Percentiles rank a stretch among this genome's conserved stretches.
These are phyloP conservation scores for Casuarina cunninghamiana DNA, from an alignment of 306 rosid genomes.

Conservation along the genomic window DNA sequence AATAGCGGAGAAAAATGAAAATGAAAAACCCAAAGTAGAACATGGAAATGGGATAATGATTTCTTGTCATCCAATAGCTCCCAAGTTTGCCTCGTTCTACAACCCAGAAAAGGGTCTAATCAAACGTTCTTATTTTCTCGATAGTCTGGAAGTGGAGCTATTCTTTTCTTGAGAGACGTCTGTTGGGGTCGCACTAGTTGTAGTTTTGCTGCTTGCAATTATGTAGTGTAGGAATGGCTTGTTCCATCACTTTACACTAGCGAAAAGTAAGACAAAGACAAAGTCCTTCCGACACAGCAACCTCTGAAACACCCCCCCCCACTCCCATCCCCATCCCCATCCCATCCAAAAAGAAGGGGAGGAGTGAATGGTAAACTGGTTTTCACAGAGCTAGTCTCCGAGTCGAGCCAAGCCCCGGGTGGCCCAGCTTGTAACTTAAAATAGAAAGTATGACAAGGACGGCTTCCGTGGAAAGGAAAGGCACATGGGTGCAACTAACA, in stretches of 20 bases:
- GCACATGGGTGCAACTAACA: constrained; percentile 70
- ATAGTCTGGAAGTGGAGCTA: background rate
- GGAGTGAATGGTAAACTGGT: no score
- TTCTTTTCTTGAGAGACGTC: background rate
- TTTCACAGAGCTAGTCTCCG: background rate
- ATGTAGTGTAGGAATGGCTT: background rate
- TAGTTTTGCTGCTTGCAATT: background rate
- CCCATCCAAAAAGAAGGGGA: no score
- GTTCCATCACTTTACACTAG: no score
- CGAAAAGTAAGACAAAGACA: no score
- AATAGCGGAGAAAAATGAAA: background rate
- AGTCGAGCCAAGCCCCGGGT: constrained; percentile 21
- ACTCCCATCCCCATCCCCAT: no score
- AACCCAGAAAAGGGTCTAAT: no score
- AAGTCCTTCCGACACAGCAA: no score
- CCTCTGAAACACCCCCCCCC: no score
- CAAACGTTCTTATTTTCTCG: no score
- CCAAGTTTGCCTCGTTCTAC: background rate
- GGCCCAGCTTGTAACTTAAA: constrained; percentile 1
- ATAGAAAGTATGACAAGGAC: constrained; percentile 24
- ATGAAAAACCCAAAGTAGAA: background rate
- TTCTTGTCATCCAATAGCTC: background rate
- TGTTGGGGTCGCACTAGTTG: background rate
- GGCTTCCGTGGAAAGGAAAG: constrained; percentile 14
- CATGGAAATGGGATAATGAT: background rate